These are phyloP conservation scores for Plasmodium gonderi DNA, from an alignment of 169 alveolate species.

Conservation along the genomic window DNA sequence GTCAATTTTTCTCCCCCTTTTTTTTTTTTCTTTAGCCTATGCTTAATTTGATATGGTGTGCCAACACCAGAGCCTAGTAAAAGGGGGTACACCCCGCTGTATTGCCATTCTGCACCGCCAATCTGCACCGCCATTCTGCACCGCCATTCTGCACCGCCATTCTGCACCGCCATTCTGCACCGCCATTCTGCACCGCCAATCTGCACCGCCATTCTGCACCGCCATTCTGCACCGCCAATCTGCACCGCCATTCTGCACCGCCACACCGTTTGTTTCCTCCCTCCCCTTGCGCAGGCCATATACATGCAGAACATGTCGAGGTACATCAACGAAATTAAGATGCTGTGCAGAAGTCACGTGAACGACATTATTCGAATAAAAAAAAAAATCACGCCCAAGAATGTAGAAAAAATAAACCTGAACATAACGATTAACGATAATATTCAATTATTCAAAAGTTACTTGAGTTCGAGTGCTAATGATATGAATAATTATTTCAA, in stretches of 20 bases:
- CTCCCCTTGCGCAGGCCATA: constrained; percentile 6
- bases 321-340: constrained; percentile 27
- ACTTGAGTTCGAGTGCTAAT: constrained; percentile 28
- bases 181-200: neutral
- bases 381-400: constrained; percentile 39
- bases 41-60: too few species aligned
- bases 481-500: constrained; percentile 10
- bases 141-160: neutral
- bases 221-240: neutral
- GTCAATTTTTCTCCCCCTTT: too few species aligned
- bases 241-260: neutral
- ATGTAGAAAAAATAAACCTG: constrained; percentile 18
- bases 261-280: neutral
- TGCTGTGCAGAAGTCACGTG: constrained; percentile 58
- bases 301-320: constrained; percentile 44
- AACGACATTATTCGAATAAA: constrained; percentile 48
- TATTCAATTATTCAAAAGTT: constrained; percentile 26
- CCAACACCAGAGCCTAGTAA: too few species aligned
- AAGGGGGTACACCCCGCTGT: too few species aligned
- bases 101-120: too few species aligned
- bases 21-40: too few species aligned
- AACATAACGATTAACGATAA: constrained; percentile 27
- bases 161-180: neutral
- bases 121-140: neutral
- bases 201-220: neutral